phyloP scores from a whole-genome alignment of 1,284 basidiomycete genomes.

The Leccinum fallax region DNA sequence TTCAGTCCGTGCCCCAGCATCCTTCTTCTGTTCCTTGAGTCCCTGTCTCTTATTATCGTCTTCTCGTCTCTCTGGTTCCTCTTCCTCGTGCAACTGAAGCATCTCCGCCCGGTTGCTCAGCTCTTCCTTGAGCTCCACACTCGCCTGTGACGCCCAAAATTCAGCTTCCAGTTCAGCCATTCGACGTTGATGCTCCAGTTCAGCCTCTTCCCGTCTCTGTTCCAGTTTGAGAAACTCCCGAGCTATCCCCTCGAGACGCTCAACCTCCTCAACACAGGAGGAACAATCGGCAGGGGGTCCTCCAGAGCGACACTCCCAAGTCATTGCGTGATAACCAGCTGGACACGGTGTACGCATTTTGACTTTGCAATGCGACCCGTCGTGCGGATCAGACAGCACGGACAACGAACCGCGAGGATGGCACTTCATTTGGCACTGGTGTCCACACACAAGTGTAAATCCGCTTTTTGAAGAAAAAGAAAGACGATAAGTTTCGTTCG shows the following conservation, averaged over 20 bases:
- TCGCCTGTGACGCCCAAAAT: neutral
- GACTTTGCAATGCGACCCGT: slow-evolving; percentile 36
- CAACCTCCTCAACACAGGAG: neutral
- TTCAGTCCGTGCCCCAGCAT: neutral
- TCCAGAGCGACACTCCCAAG: neutral
- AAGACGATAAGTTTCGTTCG: neutral
- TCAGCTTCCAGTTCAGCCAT: slow-evolving; percentile 2
- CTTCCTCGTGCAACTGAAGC: neutral
- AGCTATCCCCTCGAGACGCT: neutral
- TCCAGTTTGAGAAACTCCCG: neutral
- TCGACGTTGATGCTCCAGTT: neutral
- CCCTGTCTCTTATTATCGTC: neutral
- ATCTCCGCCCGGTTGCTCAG: neutral
- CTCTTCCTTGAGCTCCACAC: neutral
- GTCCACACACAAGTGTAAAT: slow-evolving; percentile 40
- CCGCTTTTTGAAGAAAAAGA: slow-evolving; percentile 1
- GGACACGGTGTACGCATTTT: slow-evolving; percentile 5
- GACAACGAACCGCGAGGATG: slow-evolving; percentile 34
- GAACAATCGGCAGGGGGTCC: neutral
- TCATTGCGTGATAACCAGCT: neutral
- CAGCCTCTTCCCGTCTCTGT: neutral
- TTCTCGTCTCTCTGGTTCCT: neutral
- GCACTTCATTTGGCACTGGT: slow-evolving; percentile 53
- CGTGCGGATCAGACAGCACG: slow-evolving; percentile 26
- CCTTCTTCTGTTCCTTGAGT: neutral